Conservation (phyloP, 805 yeast species). For the Debaryomyces hansenii region DNA sequence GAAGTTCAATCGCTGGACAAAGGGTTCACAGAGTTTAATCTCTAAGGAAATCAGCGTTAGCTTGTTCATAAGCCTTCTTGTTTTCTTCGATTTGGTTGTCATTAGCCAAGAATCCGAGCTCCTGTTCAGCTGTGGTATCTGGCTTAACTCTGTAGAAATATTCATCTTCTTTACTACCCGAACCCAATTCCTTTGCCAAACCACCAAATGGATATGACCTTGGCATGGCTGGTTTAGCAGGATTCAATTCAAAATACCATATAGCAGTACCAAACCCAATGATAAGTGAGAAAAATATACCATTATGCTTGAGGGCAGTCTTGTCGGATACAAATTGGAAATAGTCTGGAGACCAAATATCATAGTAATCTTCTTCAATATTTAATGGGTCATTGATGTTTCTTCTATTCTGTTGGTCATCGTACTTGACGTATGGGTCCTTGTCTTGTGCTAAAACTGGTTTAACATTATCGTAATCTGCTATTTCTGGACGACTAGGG, state of each 20-base stretch:
- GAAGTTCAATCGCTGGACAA: too few relatives aligned
- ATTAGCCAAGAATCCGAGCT: constrained; percentile 34
- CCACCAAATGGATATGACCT: constrained; percentile 77
- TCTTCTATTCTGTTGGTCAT: constrained; percentile 79
- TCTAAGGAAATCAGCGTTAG: constrained; percentile 38
- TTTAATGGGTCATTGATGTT: constrained; percentile 72
- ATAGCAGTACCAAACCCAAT: constrained; percentile 45
- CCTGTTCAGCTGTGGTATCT: constrained; percentile 37
- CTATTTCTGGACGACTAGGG: constrained; percentile 42
- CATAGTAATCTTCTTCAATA: constrained; percentile 70
- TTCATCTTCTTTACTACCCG: constrained; percentile 47
- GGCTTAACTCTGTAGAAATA: constrained; percentile 43
- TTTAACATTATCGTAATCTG: constrained; percentile 65
- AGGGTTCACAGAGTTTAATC: constrained; percentile 11
- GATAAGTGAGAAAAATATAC: constrained; percentile 44
- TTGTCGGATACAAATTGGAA: constrained; percentile 58
- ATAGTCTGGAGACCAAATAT: constrained; percentile 86
- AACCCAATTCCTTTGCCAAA: constrained; percentile 72
- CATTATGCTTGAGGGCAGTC: constrained; percentile 60
- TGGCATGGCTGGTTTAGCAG: constrained; percentile 71
- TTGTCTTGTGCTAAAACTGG: constrained; percentile 61
- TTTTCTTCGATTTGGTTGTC: constrained; percentile 28
- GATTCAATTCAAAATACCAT: constrained; percentile 50
- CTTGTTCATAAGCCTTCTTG: constrained; percentile 31
- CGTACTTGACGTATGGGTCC: constrained; percentile 72